phyloP scores from a whole-genome alignment of 1,284 basidiomycete species.

The Puccinia hordei region DNA sequence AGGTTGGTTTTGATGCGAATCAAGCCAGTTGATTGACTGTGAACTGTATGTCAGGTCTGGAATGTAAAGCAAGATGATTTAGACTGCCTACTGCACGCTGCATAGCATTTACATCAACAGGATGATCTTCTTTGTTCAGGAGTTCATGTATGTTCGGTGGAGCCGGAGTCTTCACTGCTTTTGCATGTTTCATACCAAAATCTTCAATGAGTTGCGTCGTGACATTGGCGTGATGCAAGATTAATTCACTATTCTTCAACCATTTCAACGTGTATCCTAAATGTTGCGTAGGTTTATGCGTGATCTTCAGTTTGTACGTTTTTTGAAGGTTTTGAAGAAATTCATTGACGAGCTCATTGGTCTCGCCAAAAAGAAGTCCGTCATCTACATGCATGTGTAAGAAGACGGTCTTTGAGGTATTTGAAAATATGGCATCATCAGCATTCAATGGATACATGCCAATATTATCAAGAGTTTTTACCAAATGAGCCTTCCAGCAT shows the following conservation, averaged over 20 bases:
- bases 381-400: not conserved
- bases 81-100: slow-evolving; percentile 16
- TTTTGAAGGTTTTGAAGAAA: not conserved
- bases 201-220: not conserved
- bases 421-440: not conserved
- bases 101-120: not conserved
- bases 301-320: slow-evolving; percentile 16
- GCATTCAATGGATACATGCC: not conserved
- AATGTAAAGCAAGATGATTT: slow-evolving; percentile 11
- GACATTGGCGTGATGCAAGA: not conserved
- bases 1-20: not conserved
- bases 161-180: not conserved
- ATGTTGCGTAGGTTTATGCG: slow-evolving; percentile 1
- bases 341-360: not conserved
- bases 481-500: not conserved
- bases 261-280: not conserved
- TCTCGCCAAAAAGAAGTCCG: not conserved
- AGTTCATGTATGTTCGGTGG: not conserved
- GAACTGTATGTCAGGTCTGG: not conserved
- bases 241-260: not conserved
- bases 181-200: not conserved
- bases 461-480: not conserved
- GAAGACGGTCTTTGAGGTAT: not conserved
- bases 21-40: not conserved
- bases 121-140: not conserved